These are phyloP conservation scores for Adenanthera pavonina DNA, from an alignment of 306 rosid species.

Conservation along the genomic window DNA sequence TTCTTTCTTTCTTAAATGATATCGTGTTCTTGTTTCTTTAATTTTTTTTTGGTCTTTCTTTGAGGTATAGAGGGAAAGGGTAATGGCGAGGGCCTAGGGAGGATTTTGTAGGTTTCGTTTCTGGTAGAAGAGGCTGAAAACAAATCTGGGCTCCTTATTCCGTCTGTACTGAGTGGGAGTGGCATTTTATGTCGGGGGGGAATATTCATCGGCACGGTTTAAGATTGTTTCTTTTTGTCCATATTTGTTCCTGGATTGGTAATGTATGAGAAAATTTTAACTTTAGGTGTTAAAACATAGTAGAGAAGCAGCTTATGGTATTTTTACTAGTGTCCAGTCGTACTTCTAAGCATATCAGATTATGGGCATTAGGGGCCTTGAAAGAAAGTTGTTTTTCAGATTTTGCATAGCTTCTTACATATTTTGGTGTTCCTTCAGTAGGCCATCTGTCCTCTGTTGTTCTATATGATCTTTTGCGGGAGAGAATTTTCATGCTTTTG, in stretches of 20 bases:
- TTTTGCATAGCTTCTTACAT: neutral
- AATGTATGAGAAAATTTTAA: neutral
- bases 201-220: neutral
- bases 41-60: neutral
- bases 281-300: neutral
- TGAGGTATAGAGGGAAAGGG: conserved; percentile 15
- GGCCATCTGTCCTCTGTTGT: neutral
- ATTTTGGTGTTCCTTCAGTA: neutral
- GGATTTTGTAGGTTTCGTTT: neutral
- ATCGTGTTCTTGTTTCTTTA: neutral
- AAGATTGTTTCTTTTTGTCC: neutral
- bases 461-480: neutral
- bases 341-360: neutral
- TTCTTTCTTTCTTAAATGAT: neutral
- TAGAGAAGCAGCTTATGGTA: neutral
- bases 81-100: neutral
- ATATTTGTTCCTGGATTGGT: neutral
- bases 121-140: conserved; percentile 4
- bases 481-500: neutral
- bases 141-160: neutral
- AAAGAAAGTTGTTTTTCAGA: neutral
- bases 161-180: neutral
- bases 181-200: neutral
- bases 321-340: neutral
- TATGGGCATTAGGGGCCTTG: neutral